Base-by-base conservation (phyloP, 345 rosid species). In the Orychophragmus violaceus region DNA sequence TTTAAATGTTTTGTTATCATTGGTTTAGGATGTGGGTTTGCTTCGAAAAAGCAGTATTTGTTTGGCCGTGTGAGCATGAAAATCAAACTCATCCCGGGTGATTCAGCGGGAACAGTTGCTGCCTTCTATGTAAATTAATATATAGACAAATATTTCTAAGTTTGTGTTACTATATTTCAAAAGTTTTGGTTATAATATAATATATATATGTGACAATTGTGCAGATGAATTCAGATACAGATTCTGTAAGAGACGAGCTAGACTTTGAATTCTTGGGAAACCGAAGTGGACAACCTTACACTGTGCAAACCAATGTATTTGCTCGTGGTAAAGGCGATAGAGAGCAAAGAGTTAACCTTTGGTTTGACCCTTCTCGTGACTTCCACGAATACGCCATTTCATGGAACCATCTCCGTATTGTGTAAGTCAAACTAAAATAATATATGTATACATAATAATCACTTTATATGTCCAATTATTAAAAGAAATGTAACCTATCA, bases 51-150 rank as follows among this genome's bases (percentile, higher is more conserved):
- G 16, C 41, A 74, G 33, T 92, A 89, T 72, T 60, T 89, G 81
- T 92, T 85, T 25, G 96, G 96, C 52, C 88, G 80, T 11, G 89
- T 92, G 5, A 86, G 96, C 86, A 83, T 92, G 89, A 87, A 80
- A 81, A 86, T 92, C 81, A 92, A 89, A 83, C 96, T 92, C 54
- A 5, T 92, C 59, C 82, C 91, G 0, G 98, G 98, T 6, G 98
- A 74, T 55, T 68, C 78, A 0, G 78, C 74, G 4, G 78, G 78
- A 29, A 74, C 78, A 29, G 78, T 74, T 10, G 57, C 74, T 54
- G 74, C 78, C 24, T 74, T 74, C 59, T 74, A 74, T 12, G 70
- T 68, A 74, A 59, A 16, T 30, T n/a, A n/a, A 28, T 35, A n/a
- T 27, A n/a, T 4, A 36, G 11, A 3, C 3, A 55, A 9, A 60